These are phyloP conservation scores for Cutaneotrichosporon cutaneum DNA, from an alignment of 1,284 basidiomycete species.

Conservation along the genomic window DNA sequence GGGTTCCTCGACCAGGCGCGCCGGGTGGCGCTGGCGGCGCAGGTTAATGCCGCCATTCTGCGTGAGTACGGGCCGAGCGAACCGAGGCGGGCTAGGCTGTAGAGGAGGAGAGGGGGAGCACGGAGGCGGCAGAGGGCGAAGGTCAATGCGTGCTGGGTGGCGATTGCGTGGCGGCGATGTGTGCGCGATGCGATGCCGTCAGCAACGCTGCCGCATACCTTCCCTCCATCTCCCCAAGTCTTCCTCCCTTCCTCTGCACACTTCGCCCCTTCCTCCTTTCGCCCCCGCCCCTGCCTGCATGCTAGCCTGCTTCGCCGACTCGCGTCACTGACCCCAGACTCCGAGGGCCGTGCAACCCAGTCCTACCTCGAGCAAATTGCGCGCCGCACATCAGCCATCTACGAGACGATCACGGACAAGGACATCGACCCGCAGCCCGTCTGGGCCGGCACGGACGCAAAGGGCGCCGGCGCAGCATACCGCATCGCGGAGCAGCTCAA, in stretches of 20 bases:
- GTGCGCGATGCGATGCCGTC: background rate
- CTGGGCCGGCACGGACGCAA: conserved; percentile 30
- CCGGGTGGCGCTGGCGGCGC: conserved; percentile 46
- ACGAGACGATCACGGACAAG: conserved; percentile 31
- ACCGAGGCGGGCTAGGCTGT: too few relatives aligned
- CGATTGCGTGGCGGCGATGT: background rate
- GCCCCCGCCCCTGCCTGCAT: too few relatives aligned
- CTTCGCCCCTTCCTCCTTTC: too few relatives aligned
- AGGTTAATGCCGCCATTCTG: conserved; percentile 50
- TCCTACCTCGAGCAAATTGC: conserved; percentile 38
- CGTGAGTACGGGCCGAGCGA: conserved; percentile 36
- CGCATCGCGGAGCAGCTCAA: conserved; percentile 27
- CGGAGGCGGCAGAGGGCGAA: background rate
- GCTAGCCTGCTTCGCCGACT: too few relatives aligned
- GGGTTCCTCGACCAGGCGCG: conserved; percentile 49
- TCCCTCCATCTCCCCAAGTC: background rate
- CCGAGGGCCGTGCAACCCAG: conserved; percentile 30
- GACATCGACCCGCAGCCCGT: conserved; percentile 38
- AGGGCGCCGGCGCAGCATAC: conserved; percentile 18
- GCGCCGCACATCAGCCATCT: conserved; percentile 33
- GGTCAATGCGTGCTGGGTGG: background rate
- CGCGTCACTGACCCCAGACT: conserved; percentile 28
- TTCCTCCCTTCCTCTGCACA: background rate
- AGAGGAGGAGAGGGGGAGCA: background rate
- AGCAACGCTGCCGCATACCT: background rate